Evolutionary conservation across 805 yeast species (phyloP).

Genomic region (Metschnikowia henanensis): DNA sequence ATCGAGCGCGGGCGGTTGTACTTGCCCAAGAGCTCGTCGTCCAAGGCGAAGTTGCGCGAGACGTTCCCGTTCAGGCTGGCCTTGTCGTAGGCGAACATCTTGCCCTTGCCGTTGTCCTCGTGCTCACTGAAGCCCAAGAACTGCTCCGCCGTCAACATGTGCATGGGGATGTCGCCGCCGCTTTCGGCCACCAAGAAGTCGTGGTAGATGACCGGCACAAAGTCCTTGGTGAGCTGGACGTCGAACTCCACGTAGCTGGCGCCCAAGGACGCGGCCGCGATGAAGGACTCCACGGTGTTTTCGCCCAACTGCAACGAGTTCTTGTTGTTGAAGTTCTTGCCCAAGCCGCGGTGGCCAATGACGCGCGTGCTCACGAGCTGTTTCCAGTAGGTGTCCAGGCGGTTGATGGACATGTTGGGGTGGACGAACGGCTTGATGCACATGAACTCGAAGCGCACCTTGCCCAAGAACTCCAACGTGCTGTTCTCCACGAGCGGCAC

Average conservation of each 20-base stretch:
- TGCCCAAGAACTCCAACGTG: slow-evolving; percentile 75
- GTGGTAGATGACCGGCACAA: slow-evolving; percentile 90
- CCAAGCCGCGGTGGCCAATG: slow-evolving; percentile 95
- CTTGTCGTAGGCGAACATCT: slow-evolving; percentile 11
- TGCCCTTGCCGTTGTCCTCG: slow-evolving; percentile 14
- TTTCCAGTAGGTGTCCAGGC: slow-evolving; percentile 88
- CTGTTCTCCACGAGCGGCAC: slow-evolving; percentile 75
- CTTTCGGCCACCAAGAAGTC: slow-evolving; percentile 94
- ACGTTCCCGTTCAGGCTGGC: slow-evolving; percentile 16
- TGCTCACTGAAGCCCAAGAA: slow-evolving; percentile 57
- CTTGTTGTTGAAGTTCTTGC: slow-evolving; percentile 73
- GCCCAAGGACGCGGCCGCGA: slow-evolving; percentile 94
- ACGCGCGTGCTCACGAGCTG: slow-evolving; percentile 85
- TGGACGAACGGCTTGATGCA: slow-evolving; percentile 73
- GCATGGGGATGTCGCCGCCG: slow-evolving; percentile 97
- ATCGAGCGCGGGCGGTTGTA: slow-evolving; percentile 39
- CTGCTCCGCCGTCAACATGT: slow-evolving; percentile 84
- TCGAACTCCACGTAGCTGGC: slow-evolving; percentile 97
- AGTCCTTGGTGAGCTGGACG: slow-evolving; percentile 91
- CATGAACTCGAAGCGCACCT: slow-evolving; percentile 71
- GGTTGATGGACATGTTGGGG: slow-evolving; percentile 59
- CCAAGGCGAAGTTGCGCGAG: slow-evolving; percentile 28
- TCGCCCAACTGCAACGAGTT: slow-evolving; percentile 91
- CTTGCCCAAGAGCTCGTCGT: slow-evolving; percentile 37
- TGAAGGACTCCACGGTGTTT: slow-evolving; percentile 90